These are phyloP conservation scores for Albifimbria verrucaria DNA, from an alignment of 2,329 filamentous ascomycete genomes.

Conservation along the genomic window DNA sequence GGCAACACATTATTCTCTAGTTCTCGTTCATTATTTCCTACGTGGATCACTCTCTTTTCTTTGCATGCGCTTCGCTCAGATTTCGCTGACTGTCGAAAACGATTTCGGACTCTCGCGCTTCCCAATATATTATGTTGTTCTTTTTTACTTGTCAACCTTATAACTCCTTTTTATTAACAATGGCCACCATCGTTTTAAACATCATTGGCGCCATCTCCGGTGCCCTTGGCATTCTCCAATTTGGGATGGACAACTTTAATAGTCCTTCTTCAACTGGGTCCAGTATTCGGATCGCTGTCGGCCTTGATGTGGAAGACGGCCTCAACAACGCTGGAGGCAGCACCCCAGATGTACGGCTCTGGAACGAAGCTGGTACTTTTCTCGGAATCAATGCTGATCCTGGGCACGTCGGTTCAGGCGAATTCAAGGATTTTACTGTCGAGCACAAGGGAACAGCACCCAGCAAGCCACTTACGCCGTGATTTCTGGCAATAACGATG, in stretches of 20 bases:
- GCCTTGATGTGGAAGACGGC: constrained; percentile 1
- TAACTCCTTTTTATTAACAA: neutral
- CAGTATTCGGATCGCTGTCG: constrained; percentile 1
- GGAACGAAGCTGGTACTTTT: constrained; percentile 7
- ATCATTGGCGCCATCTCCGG: constrained; percentile 7
- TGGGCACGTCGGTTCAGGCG: neutral
- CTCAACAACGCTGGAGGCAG: constrained; percentile 5
- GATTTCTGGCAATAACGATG: constrained; percentile 9
- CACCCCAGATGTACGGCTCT: constrained; percentile 8
- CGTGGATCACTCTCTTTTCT: neutral
- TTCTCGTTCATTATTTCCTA: neutral
- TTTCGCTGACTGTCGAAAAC: too few species aligned
- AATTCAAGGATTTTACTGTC: constrained; percentile 2
- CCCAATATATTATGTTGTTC: too few species aligned
- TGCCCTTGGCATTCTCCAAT: constrained; percentile 7
- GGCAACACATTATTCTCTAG: too few species aligned
- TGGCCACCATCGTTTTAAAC: neutral
- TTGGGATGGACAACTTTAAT: constrained; percentile 7
- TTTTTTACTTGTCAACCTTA: too few species aligned
- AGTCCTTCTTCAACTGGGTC: constrained; percentile 1
- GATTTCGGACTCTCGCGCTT: too few species aligned
- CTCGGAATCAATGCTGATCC: constrained; percentile 2
- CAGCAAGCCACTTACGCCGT: constrained; percentile 9
- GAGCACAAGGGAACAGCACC: neutral
- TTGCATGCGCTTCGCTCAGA: too few species aligned